A percentile compares a stretch with the other conserved stretches of the same genome.
Conservation (phyloP, 2,329 filamentous ascomycete genomes). For the Aspergillus alliaceus region DNA sequence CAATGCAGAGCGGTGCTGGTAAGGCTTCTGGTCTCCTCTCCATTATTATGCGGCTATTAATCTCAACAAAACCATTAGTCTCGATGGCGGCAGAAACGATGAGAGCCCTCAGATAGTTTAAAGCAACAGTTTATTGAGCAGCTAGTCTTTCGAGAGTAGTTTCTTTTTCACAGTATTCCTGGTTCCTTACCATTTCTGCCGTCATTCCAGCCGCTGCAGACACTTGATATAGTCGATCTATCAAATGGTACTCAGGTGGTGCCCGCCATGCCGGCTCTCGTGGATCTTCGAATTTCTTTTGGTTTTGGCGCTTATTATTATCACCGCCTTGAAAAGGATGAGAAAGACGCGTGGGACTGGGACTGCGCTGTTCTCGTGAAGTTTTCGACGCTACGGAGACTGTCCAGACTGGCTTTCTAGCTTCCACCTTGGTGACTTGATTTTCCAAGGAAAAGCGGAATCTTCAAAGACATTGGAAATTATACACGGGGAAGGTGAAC, state of each 20-base stretch:
- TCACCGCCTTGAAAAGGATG: too few species aligned
- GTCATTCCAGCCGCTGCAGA: too few species aligned
- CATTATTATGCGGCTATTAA: slow-evolving; percentile 1
- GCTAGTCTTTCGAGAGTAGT: too few species aligned
- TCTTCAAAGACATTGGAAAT: background rate
- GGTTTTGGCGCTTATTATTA: background rate
- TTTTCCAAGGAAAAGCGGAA: background rate
- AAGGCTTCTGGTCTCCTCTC: background rate
- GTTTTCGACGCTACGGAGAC: background rate
- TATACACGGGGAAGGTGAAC: background rate
- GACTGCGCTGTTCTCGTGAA: slow-evolving; percentile 1
- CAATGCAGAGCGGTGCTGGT: background rate
- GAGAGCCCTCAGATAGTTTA: background rate
- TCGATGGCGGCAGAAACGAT: background rate
- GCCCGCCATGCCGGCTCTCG: background rate
- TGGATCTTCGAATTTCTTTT: background rate
- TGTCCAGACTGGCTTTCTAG: background rate
- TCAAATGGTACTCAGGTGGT: too few species aligned
- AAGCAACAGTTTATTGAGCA: background rate
- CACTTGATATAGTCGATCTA: too few species aligned
- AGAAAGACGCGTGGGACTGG: background rate
- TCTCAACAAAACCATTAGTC: background rate
- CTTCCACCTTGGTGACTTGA: background rate
- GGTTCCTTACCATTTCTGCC: too few species aligned
- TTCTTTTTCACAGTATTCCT: too few species aligned